phyloP scores from a whole-genome alignment of 352 stramenopile species.

The Phytophthora brassicae region DNA sequence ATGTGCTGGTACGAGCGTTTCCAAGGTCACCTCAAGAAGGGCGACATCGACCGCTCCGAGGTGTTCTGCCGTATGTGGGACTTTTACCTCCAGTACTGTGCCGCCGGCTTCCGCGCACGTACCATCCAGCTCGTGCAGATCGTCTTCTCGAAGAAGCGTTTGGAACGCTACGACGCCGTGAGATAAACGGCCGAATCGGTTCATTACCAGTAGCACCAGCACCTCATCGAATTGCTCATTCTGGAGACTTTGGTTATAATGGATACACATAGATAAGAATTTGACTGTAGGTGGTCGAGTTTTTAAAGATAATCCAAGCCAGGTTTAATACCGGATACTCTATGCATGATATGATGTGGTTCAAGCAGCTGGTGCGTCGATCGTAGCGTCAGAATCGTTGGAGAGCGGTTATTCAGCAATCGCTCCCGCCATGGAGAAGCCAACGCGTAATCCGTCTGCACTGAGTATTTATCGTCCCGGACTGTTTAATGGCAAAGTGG shows the following conservation, averaged over 20 bases:
- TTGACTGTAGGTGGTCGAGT: conserved; percentile 26
- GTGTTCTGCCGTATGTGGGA: conserved; percentile 90
- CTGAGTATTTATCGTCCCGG: conserved; percentile 54
- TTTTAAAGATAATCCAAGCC: conserved; percentile 26
- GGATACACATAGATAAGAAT: conserved; percentile 14
- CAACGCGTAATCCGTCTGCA: conserved; percentile 38
- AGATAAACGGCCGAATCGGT: conserved; percentile 47
- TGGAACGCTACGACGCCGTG: conserved; percentile 76
- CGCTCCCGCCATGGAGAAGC: conserved; percentile 12
- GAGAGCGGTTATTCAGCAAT: conserved; percentile 14
- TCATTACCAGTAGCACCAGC: conserved; percentile 2
- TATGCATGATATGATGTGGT: too few relatives aligned
- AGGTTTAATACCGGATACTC: too few relatives aligned
- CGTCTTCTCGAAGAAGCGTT: conserved; percentile 86
- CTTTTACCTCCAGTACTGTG: conserved; percentile 90
- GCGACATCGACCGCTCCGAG: conserved; percentile 74
- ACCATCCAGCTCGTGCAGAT: conserved; percentile 85
- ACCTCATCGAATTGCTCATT: conserved; percentile 21
- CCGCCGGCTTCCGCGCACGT: conserved; percentile 86
- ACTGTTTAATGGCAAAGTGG: conserved; percentile 66
- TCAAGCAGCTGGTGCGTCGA: conserved; percentile 3
- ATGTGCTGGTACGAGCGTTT: conserved; percentile 89
- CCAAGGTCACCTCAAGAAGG: conserved; percentile 76
- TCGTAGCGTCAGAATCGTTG: neutral
- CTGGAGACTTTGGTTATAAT: conserved; percentile 6